phyloP scores from a whole-genome alignment of 495 filamentous ascomycete genomes.

The Lasiosphaeria ovina region DNA sequence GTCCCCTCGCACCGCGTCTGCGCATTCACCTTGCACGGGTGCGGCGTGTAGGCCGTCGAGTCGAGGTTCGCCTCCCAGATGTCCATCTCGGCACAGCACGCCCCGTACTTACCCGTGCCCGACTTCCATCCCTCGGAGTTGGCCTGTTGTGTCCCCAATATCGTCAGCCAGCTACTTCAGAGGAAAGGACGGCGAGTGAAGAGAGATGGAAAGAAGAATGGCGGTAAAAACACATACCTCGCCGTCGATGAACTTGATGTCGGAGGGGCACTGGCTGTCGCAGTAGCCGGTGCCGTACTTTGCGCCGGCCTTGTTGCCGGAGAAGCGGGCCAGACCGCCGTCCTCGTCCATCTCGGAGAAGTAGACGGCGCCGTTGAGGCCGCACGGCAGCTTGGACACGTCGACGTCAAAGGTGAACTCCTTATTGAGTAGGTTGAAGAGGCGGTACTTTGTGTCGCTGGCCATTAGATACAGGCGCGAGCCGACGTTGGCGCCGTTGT shows the following conservation, averaged over 20 bases:
- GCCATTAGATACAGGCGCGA: slow-evolving; percentile 63
- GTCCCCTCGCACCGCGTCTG: slow-evolving; percentile 50
- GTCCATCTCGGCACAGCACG: slow-evolving; percentile 70
- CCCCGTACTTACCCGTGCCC: slow-evolving; percentile 57
- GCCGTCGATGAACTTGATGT: slow-evolving; percentile 70
- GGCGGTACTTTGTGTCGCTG: slow-evolving; percentile 56
- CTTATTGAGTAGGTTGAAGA: slow-evolving; percentile 62
- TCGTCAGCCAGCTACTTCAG: too few relatives aligned
- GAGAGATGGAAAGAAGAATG: too few relatives aligned
- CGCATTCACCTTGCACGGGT: slow-evolving; percentile 53
- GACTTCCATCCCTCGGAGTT: slow-evolving; percentile 61
- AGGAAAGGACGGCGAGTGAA: too few relatives aligned
- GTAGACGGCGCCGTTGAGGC: slow-evolving; percentile 70
- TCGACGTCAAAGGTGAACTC: slow-evolving; percentile 74
- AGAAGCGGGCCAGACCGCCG: slow-evolving; percentile 53
- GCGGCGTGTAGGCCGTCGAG: slow-evolving; percentile 59
- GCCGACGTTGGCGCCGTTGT: slow-evolving; percentile 55
- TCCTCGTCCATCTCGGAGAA: slow-evolving; percentile 63
- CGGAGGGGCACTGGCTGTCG: slow-evolving; percentile 64
- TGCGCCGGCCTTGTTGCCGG: slow-evolving; percentile 63
- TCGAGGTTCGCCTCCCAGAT: slow-evolving; percentile 67
- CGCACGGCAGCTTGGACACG: slow-evolving; percentile 63
- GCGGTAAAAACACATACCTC: slow-evolving; percentile 41
- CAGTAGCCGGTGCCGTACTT: slow-evolving; percentile 73
- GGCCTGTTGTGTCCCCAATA: too few relatives aligned